phyloP scores from a whole-genome alignment of 495 filamentous ascomycete species.

The Penicillium bovifimosum region DNA sequence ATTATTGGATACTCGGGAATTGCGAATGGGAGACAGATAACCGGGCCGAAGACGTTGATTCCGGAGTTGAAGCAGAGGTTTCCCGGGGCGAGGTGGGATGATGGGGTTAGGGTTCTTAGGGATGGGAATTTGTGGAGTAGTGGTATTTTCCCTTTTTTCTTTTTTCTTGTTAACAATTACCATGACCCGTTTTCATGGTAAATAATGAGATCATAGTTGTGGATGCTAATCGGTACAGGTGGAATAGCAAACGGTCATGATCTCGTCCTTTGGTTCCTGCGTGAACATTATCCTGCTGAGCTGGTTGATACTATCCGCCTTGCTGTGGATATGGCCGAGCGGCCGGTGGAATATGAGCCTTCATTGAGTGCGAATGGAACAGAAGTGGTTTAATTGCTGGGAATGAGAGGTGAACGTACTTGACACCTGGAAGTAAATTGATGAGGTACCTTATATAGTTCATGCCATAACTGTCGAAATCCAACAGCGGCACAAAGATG shows the following conservation, averaged over 20 bases:
- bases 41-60: conserved; percentile 49
- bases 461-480: no score
- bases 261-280: conserved; percentile 50
- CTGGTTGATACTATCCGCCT: conserved; percentile 44
- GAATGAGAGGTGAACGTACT: no score
- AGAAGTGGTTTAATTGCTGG: no score
- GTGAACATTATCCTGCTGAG: conserved; percentile 40
- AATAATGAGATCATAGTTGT: no score
- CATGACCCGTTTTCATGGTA: not conserved
- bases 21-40: conserved; percentile 40
- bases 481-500: not conserved
- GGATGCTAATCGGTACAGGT: conserved; percentile 26
- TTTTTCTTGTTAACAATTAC: no score
- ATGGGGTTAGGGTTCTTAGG: conserved; percentile 42
- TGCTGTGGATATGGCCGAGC: conserved; percentile 47
- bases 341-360: conserved; percentile 35
- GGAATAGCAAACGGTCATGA: conserved; percentile 62
- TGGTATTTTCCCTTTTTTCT: conserved; percentile 35
- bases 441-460: no score
- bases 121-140: conserved; percentile 59
- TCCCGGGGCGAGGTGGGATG: conserved; percentile 40
- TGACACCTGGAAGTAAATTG: no score
- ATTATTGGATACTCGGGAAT: conserved; percentile 47
- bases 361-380: no score
- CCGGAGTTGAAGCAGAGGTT: conserved; percentile 37